Evolutionary conservation across 208 protist species (phyloP).

Genomic region (Leishmania gerbilli): DNA sequence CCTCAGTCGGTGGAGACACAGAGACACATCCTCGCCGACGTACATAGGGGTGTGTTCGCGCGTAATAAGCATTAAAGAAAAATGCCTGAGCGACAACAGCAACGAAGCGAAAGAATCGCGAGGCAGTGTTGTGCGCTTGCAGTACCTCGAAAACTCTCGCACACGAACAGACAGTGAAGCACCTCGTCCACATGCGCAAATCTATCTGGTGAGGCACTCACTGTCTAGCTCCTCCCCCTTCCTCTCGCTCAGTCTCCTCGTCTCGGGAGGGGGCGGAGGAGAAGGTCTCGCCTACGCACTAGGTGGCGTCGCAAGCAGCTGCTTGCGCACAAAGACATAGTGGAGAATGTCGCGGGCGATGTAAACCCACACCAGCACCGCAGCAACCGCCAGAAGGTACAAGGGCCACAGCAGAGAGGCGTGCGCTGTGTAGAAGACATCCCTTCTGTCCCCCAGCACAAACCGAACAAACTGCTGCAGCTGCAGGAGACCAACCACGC

Average conservation of each 20-base stretch:
- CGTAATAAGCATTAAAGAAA: not conserved
- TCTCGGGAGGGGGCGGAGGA: not conserved
- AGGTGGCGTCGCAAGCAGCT: not conserved
- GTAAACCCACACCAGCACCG: slow-evolving; percentile 40
- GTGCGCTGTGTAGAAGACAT: slow-evolving; percentile 48
- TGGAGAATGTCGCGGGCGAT: slow-evolving; percentile 2
- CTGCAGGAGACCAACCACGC: slow-evolving; percentile 90
- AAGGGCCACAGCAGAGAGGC: slow-evolving; percentile 65
- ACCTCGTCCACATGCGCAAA: no score
- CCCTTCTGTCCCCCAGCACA: slow-evolving; percentile 69
- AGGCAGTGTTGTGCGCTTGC: not conserved
- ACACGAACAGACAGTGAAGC: not conserved
- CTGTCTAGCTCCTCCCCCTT: not conserved
- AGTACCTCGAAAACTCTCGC: not conserved
- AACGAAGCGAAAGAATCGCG: not conserved
- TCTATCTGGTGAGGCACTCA: not conserved
- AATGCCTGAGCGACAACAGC: not conserved
- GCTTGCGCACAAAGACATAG: not conserved
- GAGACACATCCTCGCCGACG: not conserved
- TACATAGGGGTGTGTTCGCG: not conserved
- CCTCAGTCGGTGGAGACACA: not conserved
- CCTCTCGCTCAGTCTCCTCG: not conserved
- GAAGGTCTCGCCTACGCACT: not conserved
- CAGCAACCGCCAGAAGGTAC: slow-evolving; percentile 29
- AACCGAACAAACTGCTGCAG: slow-evolving; percentile 92